Conservation (phyloP, 139 green algal genomes). For the Chlorella sorokiniana region DNA sequence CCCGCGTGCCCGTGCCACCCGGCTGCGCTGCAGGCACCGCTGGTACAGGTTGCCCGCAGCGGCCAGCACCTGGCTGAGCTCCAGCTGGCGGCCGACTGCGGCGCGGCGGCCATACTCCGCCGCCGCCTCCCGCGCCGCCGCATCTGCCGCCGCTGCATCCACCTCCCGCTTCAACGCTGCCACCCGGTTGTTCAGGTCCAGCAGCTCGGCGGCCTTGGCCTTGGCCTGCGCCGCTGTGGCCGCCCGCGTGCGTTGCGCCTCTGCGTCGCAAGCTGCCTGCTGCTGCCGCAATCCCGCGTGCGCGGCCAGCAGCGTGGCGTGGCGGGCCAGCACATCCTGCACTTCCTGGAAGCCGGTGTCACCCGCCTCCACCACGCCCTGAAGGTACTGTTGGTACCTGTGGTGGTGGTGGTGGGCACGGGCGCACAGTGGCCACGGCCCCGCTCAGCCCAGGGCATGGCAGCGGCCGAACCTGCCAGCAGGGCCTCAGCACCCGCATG, state of each 20-base stretch:
- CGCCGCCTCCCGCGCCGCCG: slow-evolving; percentile 61
- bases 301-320: slow-evolving; percentile 83
- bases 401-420: neutral
- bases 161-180: slow-evolving; percentile 82
- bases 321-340: slow-evolving; percentile 77
- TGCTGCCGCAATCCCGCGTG: slow-evolving; percentile 81
- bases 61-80: slow-evolving; percentile 78
- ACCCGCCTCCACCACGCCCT: slow-evolving; percentile 81
- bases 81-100: slow-evolving; percentile 73
- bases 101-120: slow-evolving; percentile 75
- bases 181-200: slow-evolving; percentile 86
- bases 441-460: too few relatives aligned
- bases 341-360: slow-evolving; percentile 87
- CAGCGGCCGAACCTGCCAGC: neutral
- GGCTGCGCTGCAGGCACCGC: slow-evolving; percentile 57
- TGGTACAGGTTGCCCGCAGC: slow-evolving; percentile 86
- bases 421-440: too few relatives aligned
- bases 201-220: slow-evolving; percentile 78
- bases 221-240: slow-evolving; percentile 56
- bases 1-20: slow-evolving; percentile 61
- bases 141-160: slow-evolving; percentile 71
- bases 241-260: slow-evolving; percentile 51
- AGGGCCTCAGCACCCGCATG: too few relatives aligned
- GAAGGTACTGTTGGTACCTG: slow-evolving; percentile 87
- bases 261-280: slow-evolving; percentile 51